These are phyloP conservation scores for Mallotus nudiflorus DNA, from an alignment of 345 rosid genomes.

Conservation along the genomic window DNA sequence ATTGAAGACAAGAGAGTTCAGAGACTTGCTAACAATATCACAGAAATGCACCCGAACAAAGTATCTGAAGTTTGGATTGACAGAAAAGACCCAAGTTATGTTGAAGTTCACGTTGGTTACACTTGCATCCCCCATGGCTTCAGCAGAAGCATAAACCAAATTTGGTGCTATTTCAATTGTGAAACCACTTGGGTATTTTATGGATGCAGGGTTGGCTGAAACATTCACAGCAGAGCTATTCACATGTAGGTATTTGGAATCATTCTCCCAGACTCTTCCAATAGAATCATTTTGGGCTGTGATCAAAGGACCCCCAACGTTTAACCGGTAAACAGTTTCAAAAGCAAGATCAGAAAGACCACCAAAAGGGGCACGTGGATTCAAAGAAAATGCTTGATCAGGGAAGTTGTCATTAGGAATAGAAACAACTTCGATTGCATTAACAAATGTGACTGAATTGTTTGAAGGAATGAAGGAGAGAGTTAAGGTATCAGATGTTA, in stretches of 20 bases:
- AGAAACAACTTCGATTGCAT: conserved; percentile 91
- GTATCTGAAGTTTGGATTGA: conserved; percentile 68
- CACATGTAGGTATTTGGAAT: conserved; percentile 69
- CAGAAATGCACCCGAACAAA: conserved; percentile 91
- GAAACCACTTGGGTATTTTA: conserved; percentile 48
- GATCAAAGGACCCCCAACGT: conserved; percentile 92
- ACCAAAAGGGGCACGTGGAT: conserved; percentile 53
- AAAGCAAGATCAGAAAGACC: conserved; percentile 75
- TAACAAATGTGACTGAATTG: conserved; percentile 77
- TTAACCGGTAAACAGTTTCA: conserved; percentile 87
- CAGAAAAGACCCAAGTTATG: conserved; percentile 81
- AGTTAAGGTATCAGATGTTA: conserved; percentile 60
- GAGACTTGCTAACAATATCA: conserved; percentile 67
- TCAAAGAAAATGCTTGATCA: conserved; percentile 67
- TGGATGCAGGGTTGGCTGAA: conserved; percentile 62
- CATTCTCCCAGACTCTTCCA: conserved; percentile 92
- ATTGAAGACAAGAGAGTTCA: conserved; percentile 77
- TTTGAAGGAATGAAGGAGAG: conserved; percentile 70
- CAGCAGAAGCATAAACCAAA: conserved; percentile 89
- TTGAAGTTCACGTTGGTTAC: conserved; percentile 71
- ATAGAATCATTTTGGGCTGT: conserved; percentile 86
- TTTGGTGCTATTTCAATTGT: conserved; percentile 81
- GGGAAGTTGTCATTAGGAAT: conserved; percentile 73
- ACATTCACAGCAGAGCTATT: conserved; percentile 78
- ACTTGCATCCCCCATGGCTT: conserved; percentile 79